Conservation (phyloP, 441 rosid genomes). For the Mallotus repandus region DNA sequence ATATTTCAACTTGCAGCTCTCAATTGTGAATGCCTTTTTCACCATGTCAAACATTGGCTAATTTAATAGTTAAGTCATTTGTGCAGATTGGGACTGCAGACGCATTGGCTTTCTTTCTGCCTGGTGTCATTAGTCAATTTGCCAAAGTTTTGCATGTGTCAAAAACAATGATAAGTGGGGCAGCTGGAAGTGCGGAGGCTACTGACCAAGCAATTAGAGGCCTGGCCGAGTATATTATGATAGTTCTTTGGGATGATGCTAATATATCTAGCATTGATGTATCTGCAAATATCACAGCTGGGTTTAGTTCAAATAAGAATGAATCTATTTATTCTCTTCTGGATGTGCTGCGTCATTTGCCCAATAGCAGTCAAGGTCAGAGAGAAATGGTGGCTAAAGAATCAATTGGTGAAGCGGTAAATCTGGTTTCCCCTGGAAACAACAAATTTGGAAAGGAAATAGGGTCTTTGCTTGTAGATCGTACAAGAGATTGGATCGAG, state of each 20-base stretch:
- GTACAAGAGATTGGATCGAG: conserved; percentile 81
- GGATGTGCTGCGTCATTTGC: conserved; percentile 65
- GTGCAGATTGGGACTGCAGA: conserved; percentile 87
- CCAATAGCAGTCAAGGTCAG: conserved; percentile 42
- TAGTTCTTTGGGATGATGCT: conserved; percentile 76
- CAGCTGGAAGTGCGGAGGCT: conserved; percentile 88
- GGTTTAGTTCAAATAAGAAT: conserved; percentile 34
- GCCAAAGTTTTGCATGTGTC: conserved; percentile 76
- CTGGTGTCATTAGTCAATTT: conserved; percentile 94
- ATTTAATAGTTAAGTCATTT: conserved; percentile 16
- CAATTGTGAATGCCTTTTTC: conserved; percentile 11
- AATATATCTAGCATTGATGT: conserved; percentile 45
- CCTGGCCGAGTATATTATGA: conserved; percentile 89
- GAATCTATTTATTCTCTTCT: conserved; percentile 52
- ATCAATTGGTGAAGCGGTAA: conserved; percentile 33
- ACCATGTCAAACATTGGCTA: conserved; percentile 9
- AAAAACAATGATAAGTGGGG: conserved; percentile 84
- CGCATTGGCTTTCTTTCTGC: conserved; percentile 92
- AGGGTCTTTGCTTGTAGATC: conserved; percentile 67
- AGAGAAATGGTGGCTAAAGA: conserved; percentile 32
- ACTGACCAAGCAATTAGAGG: conserved; percentile 83
- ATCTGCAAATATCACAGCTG: conserved; percentile 29
- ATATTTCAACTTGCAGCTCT: conserved; percentile 3
- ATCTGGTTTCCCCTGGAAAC: conserved; percentile 24
- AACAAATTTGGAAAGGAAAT: conserved; percentile 32